Conservation (phyloP, 2,329 filamentous ascomycete species). For the Neocucurbitaria cava region DNA sequence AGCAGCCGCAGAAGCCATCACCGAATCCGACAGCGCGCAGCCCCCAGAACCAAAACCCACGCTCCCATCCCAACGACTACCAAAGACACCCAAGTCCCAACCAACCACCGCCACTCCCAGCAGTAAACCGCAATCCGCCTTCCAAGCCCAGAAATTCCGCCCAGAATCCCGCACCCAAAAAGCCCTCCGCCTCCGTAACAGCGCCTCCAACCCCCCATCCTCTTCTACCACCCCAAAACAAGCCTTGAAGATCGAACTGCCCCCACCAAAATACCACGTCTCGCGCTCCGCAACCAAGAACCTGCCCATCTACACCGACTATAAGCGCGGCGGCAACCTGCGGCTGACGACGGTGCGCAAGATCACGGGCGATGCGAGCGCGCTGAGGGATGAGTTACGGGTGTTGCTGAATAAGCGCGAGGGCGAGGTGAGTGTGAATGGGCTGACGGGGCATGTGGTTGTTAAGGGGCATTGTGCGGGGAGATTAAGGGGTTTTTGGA, state of each 20-base stretch:
- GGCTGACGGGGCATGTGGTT: slow-evolving; percentile 72
- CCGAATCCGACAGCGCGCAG: slow-evolving; percentile 43
- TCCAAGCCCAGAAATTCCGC: slow-evolving; percentile 8
- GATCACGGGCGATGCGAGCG: slow-evolving; percentile 74
- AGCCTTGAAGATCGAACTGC: slow-evolving; percentile 13
- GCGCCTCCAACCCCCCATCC: no score
- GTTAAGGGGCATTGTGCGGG: slow-evolving; percentile 37
- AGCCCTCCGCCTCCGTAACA: neutral
- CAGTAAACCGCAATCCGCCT: slow-evolving; percentile 1
- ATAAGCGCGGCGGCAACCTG: slow-evolving; percentile 77
- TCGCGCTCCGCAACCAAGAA: slow-evolving; percentile 73
- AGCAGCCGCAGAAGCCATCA: slow-evolving; percentile 42
- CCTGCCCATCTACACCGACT: slow-evolving; percentile 77
- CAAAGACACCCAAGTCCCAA: slow-evolving; percentile 4
- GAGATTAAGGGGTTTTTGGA: slow-evolving; percentile 21
- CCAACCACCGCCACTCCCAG: slow-evolving; percentile 5
- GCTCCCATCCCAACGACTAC: slow-evolving; percentile 24
- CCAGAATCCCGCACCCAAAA: slow-evolving; percentile 7
- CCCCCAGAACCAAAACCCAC: slow-evolving; percentile 28
- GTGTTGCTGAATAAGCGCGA: slow-evolving; percentile 63
- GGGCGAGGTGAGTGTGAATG: slow-evolving; percentile 64
- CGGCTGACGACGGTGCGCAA: slow-evolving; percentile 79
- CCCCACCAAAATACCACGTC: slow-evolving; percentile 69
- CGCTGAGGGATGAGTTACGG: slow-evolving; percentile 69
- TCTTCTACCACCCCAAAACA: no score